phyloP scores from a whole-genome alignment of 2,329 filamentous ascomycete genomes.

The Ophiostoma sp. region DNA sequence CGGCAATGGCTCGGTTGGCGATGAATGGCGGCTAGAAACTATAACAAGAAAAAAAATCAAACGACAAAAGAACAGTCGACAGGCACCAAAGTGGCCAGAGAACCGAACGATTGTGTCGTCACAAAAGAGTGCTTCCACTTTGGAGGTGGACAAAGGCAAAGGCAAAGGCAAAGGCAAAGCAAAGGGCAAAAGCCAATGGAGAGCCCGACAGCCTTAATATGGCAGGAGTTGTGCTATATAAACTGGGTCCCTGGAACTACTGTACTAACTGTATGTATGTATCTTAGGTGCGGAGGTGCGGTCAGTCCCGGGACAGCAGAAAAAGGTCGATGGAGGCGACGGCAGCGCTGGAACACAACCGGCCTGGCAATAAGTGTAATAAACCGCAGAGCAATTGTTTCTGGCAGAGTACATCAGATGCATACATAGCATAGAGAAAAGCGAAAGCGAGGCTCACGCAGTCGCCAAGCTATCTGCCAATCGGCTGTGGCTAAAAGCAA shows the following conservation, averaged over 20 bases:
- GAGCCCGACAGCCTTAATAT: neutral
- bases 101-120: constrained; percentile 28
- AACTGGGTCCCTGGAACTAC: constrained; percentile 5
- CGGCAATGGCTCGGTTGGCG: neutral
- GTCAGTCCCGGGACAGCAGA: constrained; percentile 8
- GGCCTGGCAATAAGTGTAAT: neutral
- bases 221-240: constrained; percentile 3
- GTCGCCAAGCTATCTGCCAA: neutral
- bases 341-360: neutral
- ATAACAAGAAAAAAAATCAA: neutral
- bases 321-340: neutral
- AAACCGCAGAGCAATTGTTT: neutral
- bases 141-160: neutral
- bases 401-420: too few relatives aligned
- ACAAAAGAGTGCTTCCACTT: constrained; percentile 24
- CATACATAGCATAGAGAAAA: neutral
- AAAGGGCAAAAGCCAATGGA: neutral
- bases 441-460: neutral
- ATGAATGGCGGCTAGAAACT: neutral
- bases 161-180: neutral
- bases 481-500: neutral
- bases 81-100: constrained; percentile 24
- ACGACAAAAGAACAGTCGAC: neutral
- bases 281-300: neutral
- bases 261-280: too few relatives aligned